phyloP scores from a whole-genome alignment of 2,329 filamentous ascomycete genomes.

The Knufia petricola region DNA sequence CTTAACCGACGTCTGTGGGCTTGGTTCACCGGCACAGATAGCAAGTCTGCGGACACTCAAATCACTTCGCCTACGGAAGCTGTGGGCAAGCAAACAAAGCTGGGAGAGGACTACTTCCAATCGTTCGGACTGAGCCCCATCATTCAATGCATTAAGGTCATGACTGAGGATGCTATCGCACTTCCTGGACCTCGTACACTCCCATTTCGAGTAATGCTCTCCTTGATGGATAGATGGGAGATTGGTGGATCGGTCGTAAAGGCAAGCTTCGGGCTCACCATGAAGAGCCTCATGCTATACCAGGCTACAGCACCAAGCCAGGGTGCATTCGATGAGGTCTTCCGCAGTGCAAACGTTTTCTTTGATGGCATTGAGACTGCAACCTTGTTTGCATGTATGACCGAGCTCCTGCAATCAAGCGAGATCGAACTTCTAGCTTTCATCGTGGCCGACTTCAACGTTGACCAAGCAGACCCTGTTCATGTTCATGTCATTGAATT shows the following conservation, averaged over 20 bases:
- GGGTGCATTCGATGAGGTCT: conserved; percentile 69
- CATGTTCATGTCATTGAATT: conserved; percentile 62
- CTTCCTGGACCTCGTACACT: conserved; percentile 61
- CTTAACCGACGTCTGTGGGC: conserved; percentile 90
- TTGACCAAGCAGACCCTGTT: conserved; percentile 91
- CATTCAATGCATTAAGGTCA: conserved; percentile 61
- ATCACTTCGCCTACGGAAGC: neutral
- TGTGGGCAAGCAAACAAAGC: conserved; percentile 1
- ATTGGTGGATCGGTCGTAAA: conserved; percentile 85
- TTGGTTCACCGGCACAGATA: conserved; percentile 81
- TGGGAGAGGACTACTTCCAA: conserved; percentile 60
- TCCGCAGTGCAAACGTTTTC: conserved; percentile 88
- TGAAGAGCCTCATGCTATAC: conserved; percentile 70
- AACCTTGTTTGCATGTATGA: conserved; percentile 77
- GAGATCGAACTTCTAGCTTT: conserved; percentile 70
- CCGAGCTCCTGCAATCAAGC: conserved; percentile 42
- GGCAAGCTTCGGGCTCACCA: conserved; percentile 75
- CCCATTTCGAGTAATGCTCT: conserved; percentile 85
- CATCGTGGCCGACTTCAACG: conserved; percentile 78
- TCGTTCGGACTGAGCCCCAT: conserved; percentile 66
- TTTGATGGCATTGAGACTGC: conserved; percentile 95
- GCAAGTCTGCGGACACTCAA: conserved; percentile 16
- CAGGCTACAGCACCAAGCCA: conserved; percentile 56
- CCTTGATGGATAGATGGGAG: conserved; percentile 97
- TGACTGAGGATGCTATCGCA: conserved; percentile 53